Evolutionary conservation across 2,329 filamentous ascomycete genomes (phyloP).

Genomic region (Xylariaceae sp.): DNA sequence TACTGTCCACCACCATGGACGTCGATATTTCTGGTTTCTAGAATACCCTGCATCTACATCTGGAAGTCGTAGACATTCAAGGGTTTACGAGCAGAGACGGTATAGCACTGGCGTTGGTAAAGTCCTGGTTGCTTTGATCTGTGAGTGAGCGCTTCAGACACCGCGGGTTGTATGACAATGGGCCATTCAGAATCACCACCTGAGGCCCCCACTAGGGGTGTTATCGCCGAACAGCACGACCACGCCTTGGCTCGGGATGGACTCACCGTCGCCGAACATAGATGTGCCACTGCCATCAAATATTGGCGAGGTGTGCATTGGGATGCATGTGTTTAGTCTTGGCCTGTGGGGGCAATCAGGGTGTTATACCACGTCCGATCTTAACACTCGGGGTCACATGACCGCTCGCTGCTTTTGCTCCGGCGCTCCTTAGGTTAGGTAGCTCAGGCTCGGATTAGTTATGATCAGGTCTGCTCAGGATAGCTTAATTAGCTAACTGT

Average conservation of each 20-base stretch:
- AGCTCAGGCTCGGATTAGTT: no score
- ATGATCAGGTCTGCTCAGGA: no score
- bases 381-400: no score
- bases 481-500: no score
- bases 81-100: conserved; percentile 23
- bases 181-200: conserved; percentile 53
- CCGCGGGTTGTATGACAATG: conserved; percentile 45
- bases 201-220: conserved; percentile 51
- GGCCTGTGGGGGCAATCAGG: no score
- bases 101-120: conserved; percentile 38
- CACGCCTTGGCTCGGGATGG: conserved; percentile 25
- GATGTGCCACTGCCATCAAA: conserved; percentile 56
- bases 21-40: conserved; percentile 35
- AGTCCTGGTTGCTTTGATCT: conserved; percentile 32
- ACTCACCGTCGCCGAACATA: conserved; percentile 50
- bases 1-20: conserved; percentile 41
- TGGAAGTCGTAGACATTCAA: conserved; percentile 45
- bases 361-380: no score
- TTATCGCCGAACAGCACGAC: conserved; percentile 13
- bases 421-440: no score
- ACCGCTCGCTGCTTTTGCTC: no score
- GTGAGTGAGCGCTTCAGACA: conserved; percentile 41
- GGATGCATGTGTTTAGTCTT: no score
- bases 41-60: conserved; percentile 44
- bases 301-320: conserved; percentile 50